A percentile compares a stretch with the other conserved stretches of the same genome.
Conservation (phyloP, 176 grass and related monocot genomes). For the Rhipidocladum racemiflorum region DNA sequence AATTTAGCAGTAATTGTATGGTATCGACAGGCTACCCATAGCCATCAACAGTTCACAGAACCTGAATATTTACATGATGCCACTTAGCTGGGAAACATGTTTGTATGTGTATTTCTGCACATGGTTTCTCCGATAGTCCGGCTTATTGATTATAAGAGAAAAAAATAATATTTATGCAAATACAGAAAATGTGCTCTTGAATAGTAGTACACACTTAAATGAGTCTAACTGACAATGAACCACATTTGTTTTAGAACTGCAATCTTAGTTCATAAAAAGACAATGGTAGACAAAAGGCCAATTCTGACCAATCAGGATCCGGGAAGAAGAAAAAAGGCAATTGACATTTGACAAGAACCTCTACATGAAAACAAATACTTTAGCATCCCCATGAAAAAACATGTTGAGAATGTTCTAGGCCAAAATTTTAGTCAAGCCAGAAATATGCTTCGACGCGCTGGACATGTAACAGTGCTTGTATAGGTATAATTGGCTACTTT, state of each 20-base stretch:
- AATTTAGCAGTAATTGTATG: background rate
- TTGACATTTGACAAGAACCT: background rate
- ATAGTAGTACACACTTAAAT: background rate
- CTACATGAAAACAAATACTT: background rate
- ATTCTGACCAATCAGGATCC: background rate
- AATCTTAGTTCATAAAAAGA: background rate
- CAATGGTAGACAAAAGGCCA: background rate
- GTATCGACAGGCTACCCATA: background rate
- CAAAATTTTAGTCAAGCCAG: background rate
- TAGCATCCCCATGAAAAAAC: background rate
- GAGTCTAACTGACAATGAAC: background rate
- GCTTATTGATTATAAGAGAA: background rate
- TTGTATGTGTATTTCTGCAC: background rate
- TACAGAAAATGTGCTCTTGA: background rate
- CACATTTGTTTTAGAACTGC: background rate
- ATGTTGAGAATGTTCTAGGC: background rate
- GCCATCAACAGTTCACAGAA: conserved; percentile 10
- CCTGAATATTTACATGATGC: background rate
- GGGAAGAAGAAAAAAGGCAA: background rate
- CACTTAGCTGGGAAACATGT: background rate
- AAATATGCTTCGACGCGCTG: background rate
- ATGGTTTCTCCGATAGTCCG: conserved; percentile 1
- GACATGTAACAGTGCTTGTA: background rate
- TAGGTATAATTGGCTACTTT: background rate
- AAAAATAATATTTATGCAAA: background rate